phyloP scores from a whole-genome alignment of 2,329 filamentous ascomycete species.

The Zymoseptoria tritici region DNA sequence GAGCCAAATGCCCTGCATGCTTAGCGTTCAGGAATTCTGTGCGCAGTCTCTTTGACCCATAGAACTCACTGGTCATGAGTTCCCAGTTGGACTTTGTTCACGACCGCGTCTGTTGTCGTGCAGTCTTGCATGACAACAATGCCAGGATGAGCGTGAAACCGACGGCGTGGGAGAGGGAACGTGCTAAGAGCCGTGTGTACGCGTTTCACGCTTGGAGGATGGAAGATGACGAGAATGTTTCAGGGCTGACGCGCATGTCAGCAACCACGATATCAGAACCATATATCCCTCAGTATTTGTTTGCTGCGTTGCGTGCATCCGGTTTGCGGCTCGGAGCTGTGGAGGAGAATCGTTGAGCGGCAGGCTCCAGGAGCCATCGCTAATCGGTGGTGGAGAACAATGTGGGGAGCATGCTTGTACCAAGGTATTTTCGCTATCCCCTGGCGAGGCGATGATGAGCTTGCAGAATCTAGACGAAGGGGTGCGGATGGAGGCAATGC shows the following conservation, averaged over 20 bases:
- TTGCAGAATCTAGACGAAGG: not conserved
- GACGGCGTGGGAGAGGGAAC: not conserved
- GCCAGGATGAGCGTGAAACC: not conserved
- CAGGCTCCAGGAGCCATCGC: not conserved
- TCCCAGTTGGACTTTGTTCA: not conserved
- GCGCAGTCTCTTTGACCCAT: too few relatives aligned
- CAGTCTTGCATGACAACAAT: not conserved
- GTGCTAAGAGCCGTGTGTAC: not conserved
- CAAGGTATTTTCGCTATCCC: not conserved
- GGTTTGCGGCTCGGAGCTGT: not conserved
- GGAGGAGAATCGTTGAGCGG: not conserved
- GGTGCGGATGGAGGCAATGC: not conserved
- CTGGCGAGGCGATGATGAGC: not conserved
- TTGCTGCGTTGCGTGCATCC: not conserved
- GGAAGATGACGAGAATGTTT: not conserved
- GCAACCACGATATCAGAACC: not conserved
- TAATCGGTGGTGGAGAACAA: not conserved
- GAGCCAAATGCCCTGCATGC: not conserved
- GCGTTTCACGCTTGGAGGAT: not conserved
- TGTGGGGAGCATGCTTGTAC: not conserved
- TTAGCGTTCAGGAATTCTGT: not conserved
- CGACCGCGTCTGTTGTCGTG: not conserved
- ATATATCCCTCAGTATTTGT: not conserved
- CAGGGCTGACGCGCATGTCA: not conserved
- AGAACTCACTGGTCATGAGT: too few relatives aligned